Percentiles rank a stretch among this genome's conserved stretches.
phyloP scores from a whole-genome alignment of 2,329 filamentous ascomycete genomes.

The Emmonsiellopsis sp. region DNA sequence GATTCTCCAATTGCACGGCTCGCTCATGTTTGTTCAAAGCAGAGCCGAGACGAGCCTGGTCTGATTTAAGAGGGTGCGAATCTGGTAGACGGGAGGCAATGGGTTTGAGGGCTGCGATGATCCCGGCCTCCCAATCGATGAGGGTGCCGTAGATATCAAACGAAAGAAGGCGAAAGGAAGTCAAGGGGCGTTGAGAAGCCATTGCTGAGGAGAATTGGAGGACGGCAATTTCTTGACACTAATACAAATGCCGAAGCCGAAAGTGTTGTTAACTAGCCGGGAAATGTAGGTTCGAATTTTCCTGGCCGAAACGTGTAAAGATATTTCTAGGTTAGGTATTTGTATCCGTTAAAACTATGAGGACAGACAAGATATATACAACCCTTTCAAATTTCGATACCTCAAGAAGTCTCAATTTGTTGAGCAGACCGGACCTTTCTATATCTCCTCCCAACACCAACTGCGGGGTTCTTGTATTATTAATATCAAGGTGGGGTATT shows the following conservation, averaged over 20 bases:
- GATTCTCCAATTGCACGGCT: constrained; percentile 45
- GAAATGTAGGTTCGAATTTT: no score
- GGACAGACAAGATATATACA: no score
- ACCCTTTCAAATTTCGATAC: no score
- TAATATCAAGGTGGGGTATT: no score
- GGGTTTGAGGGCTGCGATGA: constrained; percentile 44
- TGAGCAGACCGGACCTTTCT: not conserved
- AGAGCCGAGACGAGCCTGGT: constrained; percentile 35
- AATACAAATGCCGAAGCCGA: no score
- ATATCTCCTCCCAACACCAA: not conserved
- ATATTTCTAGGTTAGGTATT: no score
- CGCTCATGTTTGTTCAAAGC: constrained; percentile 40
- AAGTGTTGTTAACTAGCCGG: no score
- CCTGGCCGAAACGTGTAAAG: no score
- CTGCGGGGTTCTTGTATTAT: not conserved
- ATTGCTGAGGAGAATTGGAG: not conserved
- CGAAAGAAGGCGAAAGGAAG: constrained; percentile 46
- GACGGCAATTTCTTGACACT: no score
- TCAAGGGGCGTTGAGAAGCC: constrained; percentile 11
- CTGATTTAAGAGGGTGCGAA: constrained; percentile 27
- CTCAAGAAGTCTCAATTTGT: no score
- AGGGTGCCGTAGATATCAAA: constrained; percentile 77
- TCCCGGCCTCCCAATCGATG: constrained; percentile 67
- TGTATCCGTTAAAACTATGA: no score
- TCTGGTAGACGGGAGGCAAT: constrained; percentile 33